Conservation (phyloP, 768 basidiomycete genomes). For the Cyathus striatus region DNA sequence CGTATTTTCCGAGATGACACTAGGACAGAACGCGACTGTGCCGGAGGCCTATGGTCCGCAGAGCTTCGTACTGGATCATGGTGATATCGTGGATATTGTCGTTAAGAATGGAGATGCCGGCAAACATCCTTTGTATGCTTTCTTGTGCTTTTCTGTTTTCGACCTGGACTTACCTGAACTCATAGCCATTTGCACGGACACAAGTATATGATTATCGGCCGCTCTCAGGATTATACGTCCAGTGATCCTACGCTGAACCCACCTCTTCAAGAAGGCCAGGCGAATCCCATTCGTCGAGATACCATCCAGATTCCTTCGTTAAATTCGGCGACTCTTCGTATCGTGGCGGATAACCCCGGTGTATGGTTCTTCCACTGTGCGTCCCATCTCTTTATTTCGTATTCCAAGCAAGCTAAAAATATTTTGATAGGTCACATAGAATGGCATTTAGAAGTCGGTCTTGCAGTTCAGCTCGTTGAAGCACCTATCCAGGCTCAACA, state of each 20-base stretch:
- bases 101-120: conserved; percentile 68
- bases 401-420: neutral
- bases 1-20: conserved; percentile 68
- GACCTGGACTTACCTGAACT: neutral
- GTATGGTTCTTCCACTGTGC: conserved; percentile 81
- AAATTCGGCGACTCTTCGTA: conserved; percentile 65
- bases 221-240: conserved; percentile 65
- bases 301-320: conserved; percentile 73
- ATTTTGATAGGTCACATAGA: conserved; percentile 63
- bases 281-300: conserved; percentile 91
- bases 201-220: conserved; percentile 76
- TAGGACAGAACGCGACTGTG: conserved; percentile 70
- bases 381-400: conserved; percentile 15
- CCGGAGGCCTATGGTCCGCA: conserved; percentile 72
- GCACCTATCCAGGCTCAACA: conserved; percentile 72
- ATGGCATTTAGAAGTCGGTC: conserved; percentile 82
- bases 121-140: conserved; percentile 78
- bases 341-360: conserved; percentile 91
- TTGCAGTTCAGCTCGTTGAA: conserved; percentile 82
- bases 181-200: conserved; percentile 88
- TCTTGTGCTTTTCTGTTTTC: conserved; percentile 3
- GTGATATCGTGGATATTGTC: conserved; percentile 74
- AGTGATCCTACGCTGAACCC: conserved; percentile 77
- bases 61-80: conserved; percentile 70
- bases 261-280: conserved; percentile 67